Evolutionary conservation across 2,329 filamentous ascomycete species (phyloP).

Genomic region (Nothophoma quercina): DNA sequence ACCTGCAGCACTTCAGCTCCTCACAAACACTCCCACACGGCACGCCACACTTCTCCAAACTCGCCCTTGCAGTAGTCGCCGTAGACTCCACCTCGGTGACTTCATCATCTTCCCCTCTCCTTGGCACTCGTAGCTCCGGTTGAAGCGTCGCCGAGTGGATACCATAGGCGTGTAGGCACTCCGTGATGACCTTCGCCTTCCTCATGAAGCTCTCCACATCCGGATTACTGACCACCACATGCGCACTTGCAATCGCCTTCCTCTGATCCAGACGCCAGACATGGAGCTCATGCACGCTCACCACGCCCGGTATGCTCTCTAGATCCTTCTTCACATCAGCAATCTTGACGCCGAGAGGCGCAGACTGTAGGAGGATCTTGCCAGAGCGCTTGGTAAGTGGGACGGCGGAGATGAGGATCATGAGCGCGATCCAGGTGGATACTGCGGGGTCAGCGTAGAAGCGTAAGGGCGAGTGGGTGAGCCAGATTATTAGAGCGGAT

Average conservation of each 20-base stretch:
- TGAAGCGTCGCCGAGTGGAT: constrained; percentile 76
- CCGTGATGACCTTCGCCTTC: constrained; percentile 67
- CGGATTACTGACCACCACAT: constrained; percentile 68
- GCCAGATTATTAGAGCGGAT: constrained; percentile 74
- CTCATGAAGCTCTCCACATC: constrained; percentile 66
- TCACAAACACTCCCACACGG: constrained; percentile 62
- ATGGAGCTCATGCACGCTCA: constrained; percentile 75
- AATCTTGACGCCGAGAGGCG: constrained; percentile 66
- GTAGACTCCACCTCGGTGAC: constrained; percentile 4
- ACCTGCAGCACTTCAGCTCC: constrained; percentile 57
- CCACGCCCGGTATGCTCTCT: constrained; percentile 71
- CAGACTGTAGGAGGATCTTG: constrained; percentile 72
- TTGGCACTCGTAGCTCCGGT: constrained; percentile 62
- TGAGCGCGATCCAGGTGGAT: constrained; percentile 73
- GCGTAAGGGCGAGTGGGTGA: constrained; percentile 62
- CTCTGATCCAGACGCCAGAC: constrained; percentile 77
- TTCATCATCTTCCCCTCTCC: neutral
- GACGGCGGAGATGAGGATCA: constrained; percentile 71
- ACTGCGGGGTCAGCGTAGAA: constrained; percentile 77
- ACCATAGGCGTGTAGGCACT: constrained; percentile 77
- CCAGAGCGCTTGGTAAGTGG: constrained; percentile 70
- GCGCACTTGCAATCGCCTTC: constrained; percentile 73
- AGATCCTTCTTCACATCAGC: constrained; percentile 73
- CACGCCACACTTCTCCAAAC: constrained; percentile 58
- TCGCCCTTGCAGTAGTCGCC: constrained; percentile 29